Base-by-base conservation (phyloP, 2,329 filamentous ascomycete species). In the Penicillium sclerotiorum region DNA sequence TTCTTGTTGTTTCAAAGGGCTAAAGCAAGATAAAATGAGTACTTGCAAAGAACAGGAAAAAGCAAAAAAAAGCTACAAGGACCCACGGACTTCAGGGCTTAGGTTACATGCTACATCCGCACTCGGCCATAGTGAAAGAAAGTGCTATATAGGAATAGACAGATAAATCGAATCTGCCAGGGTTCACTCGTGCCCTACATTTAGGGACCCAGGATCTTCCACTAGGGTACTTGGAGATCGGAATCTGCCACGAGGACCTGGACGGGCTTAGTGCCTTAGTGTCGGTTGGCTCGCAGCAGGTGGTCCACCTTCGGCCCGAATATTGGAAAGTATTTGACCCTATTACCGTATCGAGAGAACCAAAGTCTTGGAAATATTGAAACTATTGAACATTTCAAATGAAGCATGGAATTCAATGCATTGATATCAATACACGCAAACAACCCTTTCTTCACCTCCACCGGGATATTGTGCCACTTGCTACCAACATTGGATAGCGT, bases 101-200 rank as follows among this genome's bases (percentile, higher is more conserved):
- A 45, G 32, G 51, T 54, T 56, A 56, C 53, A 56, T 51, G 41
- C 47, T 46, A 23, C 20, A 38, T 49, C 53, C 47, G 53, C 33
- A 43, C 47, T 50, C 41, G 47, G 45, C 28, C 36, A 45, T 28
- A 6, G 22, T 18, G 23, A 18, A 13, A 41, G n/a, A 35, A 18
- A 36, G n/a, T 9, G n/a, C 7, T 36, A 32, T 13, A 32, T 32
- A 12, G n/a, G n/a, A n/a, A n/a, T n/a, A n/a, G n/a, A n/a, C n/a
- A n/a, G n/a, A n/a, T n/a, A n/a, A n/a, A n/a, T n/a, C n/a, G n/a
- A n/a, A n/a, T n/a, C n/a, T n/a, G n/a, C n/a, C n/a, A n/a, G n/a
- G n/a, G n/a, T n/a, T 28, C 25, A 13, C 25, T 28, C 13, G 13
- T 28, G 25, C 25, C 25, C 25, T 28, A n/a, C n/a, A n/a, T n/a